phyloP scores from a whole-genome alignment of 2,329 filamentous ascomycete genomes.

The Sporothrix brunneoviolacea region DNA sequence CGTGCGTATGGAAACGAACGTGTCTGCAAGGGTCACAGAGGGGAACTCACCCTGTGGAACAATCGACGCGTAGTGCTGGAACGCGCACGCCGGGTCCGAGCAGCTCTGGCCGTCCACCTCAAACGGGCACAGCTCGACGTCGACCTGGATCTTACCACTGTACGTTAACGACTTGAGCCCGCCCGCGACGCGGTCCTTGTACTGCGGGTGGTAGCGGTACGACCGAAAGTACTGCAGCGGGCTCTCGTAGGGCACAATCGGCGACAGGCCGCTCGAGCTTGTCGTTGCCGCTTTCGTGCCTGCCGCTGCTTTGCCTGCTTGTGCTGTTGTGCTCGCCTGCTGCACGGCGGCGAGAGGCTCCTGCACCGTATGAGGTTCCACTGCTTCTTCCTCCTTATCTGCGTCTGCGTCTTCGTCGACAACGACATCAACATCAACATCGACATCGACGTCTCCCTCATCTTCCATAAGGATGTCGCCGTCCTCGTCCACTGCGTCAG shows the following conservation, averaged over 20 bases:
- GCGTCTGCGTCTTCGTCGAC: constrained; percentile 23
- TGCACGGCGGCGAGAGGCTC: background rate
- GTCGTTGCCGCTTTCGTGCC: background rate
- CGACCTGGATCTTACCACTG: constrained; percentile 79
- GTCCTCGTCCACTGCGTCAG: background rate
- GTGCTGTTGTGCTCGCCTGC: constrained; percentile 14
- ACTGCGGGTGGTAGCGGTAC: constrained; percentile 84
- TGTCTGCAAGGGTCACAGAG: no score
- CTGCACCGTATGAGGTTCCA: no score
- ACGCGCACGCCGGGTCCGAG: constrained; percentile 61
- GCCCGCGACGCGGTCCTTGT: constrained; percentile 58
- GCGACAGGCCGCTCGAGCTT: background rate
- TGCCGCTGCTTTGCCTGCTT: constrained; percentile 16
- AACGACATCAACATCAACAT: constrained; percentile 1
- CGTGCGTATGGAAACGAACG: no score
- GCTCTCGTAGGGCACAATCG: constrained; percentile 64
- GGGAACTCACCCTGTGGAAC: constrained; percentile 63
- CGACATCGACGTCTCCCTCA: background rate
- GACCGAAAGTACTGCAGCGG: constrained; percentile 76
- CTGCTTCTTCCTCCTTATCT: background rate
- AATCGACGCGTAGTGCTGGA: constrained; percentile 74
- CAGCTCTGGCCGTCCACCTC: constrained; percentile 67
- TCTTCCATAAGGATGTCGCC: background rate
- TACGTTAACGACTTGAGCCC: constrained; percentile 88
- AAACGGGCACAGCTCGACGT: constrained; percentile 67